Evolutionary conservation across 2,329 filamentous ascomycete genomes (phyloP).

Genomic region (Ceratocystis colombiana): DNA sequence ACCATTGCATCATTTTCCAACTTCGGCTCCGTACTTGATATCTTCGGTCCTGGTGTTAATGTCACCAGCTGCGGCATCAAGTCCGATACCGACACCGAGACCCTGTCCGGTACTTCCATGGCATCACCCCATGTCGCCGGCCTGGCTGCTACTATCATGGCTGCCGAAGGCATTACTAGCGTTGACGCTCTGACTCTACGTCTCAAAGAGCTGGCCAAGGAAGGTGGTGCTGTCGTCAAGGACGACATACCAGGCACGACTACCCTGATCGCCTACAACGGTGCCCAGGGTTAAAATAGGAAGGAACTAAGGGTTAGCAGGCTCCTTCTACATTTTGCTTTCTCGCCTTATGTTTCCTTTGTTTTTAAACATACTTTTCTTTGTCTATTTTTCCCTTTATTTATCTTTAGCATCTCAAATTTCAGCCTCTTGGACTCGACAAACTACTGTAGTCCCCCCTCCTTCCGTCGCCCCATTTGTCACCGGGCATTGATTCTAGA

Average conservation of each 20-base stretch:
- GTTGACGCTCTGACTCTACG: conserved; percentile 38
- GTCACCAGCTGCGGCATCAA: conserved; percentile 45
- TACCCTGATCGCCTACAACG: conserved; percentile 48
- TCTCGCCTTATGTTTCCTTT: conserved; percentile 1
- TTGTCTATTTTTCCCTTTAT: conserved; percentile 16
- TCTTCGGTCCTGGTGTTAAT: conserved; percentile 48
- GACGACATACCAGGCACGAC: conserved; percentile 41
- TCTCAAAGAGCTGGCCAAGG: conserved; percentile 45
- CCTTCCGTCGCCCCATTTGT: neutral
- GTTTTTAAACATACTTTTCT: conserved; percentile 10
- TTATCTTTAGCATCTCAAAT: conserved; percentile 7
- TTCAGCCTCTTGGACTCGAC: neutral
- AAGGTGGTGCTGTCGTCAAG: conserved; percentile 38
- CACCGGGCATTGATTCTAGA: neutral
- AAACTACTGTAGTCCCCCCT: neutral
- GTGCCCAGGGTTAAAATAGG: conserved; percentile 28
- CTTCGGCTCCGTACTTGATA: conserved; percentile 44
- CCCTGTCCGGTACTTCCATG: conserved; percentile 51
- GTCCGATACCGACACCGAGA: conserved; percentile 38
- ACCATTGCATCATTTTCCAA: conserved; percentile 47
- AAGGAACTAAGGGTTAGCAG: too few species aligned
- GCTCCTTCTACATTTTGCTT: too few species aligned
- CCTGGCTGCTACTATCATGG: conserved; percentile 57
- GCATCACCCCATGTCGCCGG: conserved; percentile 58
- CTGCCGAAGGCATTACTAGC: conserved; percentile 41